Base-by-base conservation (phyloP, 305 asterid genomes). In the Fraxinus greggii region DNA sequence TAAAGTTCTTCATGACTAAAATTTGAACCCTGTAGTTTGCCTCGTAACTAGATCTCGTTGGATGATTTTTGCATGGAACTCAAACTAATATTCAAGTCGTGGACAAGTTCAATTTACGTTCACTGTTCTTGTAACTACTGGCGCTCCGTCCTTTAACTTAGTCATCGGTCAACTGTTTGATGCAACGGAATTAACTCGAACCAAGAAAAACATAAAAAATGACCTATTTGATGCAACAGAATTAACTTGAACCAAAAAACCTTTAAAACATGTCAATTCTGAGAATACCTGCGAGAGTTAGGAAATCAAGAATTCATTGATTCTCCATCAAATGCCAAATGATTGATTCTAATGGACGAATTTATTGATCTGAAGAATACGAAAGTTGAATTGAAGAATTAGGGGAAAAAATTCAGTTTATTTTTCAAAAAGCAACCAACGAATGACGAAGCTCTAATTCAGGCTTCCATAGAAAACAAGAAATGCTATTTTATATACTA, bases 1-100 rank as follows among this genome's bases (percentile, higher is more conserved):
- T 26, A 78, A 75, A 78, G 65, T 36, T 77, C 85, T 78, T 63
- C 74, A 29, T 75, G 88, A 84, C 42, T 73, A 73, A 72, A 81
- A 83, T 81, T 81, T 19, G 51, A 67, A 61, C 76, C 80, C 80
- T 67, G 73, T 56, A 78, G 56, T 24, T 67, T 78, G 84, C 77
- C 65, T 69, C 21, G 4, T 69, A 69, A 31, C 75, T 26, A 69
- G 9, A 29, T 69, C 75, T 69, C n/a, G 3, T 59, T 70, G 1
- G 51, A 72, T 35, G 63, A 72, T 17, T 69, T 69, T 81, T 78
- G 12, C 72, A 70, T 26, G 67, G 72, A 77, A 17, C 48, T 21
- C 75, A 59, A 76, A 54, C 76, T 75, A 77, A 48, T 73, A 54
- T 51, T 75, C 48, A 54, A 48, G 73, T 61, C 45, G 29, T 12